Percentiles rank a stretch among this genome's conserved stretches.
Evolutionary conservation across 2,329 filamentous ascomycete species (phyloP).

Genomic region (Fonsecaea monophora): DNA sequence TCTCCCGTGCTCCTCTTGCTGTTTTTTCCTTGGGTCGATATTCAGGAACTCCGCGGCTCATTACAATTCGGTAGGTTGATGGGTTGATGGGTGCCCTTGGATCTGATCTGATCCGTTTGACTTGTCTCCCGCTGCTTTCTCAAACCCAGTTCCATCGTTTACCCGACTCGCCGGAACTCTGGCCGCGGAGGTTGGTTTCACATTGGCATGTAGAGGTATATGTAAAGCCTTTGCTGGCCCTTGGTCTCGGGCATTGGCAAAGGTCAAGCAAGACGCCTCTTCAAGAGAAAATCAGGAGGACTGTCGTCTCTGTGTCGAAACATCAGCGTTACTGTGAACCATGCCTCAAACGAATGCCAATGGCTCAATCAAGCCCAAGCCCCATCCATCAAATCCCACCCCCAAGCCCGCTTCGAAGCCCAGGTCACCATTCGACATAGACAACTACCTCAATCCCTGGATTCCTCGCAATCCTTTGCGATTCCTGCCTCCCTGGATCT

Average conservation of each 20-base stretch:
- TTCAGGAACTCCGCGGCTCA: not conserved
- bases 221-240: not conserved
- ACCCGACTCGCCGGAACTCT: conserved; percentile 11
- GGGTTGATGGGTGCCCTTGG: not conserved
- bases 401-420: not conserved
- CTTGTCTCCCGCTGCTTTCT: conserved; percentile 10
- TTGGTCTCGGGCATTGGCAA: not conserved
- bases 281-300: not conserved
- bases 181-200: not conserved
- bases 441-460: conserved; percentile 74
- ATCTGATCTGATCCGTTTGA: not conserved
- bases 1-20: not conserved
- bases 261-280: not conserved
- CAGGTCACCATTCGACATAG: conserved; percentile 69
- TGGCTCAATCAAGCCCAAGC: not conserved
- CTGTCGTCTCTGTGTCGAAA: not conserved
- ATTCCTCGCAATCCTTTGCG: conserved; percentile 69
- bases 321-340: not conserved
- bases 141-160: conserved; percentile 11
- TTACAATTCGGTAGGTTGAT: conserved; percentile 1
- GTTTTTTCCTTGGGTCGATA: not conserved
- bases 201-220: not conserved
- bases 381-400: not conserved
- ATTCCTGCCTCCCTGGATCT: conserved; percentile 68
- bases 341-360: conserved; percentile 4